phyloP scores from a whole-genome alignment of 441 rosid species.

The Pelargonium fulgidum region DNA sequence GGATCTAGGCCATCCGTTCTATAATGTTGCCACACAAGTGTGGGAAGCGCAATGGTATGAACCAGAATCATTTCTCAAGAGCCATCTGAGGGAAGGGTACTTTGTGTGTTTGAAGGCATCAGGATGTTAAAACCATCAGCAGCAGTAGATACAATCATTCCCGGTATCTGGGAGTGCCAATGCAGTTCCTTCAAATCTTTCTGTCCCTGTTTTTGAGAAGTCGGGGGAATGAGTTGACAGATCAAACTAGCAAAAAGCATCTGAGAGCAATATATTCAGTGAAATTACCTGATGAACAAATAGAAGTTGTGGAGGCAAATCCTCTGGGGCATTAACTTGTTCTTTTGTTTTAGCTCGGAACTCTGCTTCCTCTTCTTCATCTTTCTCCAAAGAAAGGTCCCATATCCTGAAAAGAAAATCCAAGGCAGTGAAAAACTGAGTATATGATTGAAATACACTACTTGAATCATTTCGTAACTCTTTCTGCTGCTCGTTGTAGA shows the following conservation, averaged over 20 bases:
- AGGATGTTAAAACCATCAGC: slow-evolving; percentile 79
- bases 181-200: slow-evolving; percentile 90
- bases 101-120: slow-evolving; percentile 90
- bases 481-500: neutral
- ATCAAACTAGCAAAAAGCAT: neutral
- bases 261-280: neutral
- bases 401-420: slow-evolving; percentile 52
- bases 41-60: neutral
- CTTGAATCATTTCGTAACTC: neutral
- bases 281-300: slow-evolving; percentile 80
- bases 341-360: slow-evolving; percentile 75
- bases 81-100: slow-evolving; percentile 58
- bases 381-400: slow-evolving; percentile 92
- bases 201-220: slow-evolving; percentile 59
- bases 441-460: neutral
- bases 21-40: neutral
- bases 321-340: slow-evolving; percentile 71
- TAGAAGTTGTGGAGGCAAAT: slow-evolving; percentile 87
- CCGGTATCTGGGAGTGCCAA: slow-evolving; percentile 87
- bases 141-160: slow-evolving; percentile 82
- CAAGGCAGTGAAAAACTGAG: neutral
- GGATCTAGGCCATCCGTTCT: too few species aligned
- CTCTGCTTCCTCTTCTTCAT: slow-evolving; percentile 93
- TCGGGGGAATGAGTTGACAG: neutral
- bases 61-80: slow-evolving; percentile 24